Percentiles rank a stretch among this genome's conserved stretches.
These are phyloP conservation scores for Trichocladium uniseriatum DNA, from an alignment of 495 filamentous ascomycete species.

Conservation along the genomic window DNA sequence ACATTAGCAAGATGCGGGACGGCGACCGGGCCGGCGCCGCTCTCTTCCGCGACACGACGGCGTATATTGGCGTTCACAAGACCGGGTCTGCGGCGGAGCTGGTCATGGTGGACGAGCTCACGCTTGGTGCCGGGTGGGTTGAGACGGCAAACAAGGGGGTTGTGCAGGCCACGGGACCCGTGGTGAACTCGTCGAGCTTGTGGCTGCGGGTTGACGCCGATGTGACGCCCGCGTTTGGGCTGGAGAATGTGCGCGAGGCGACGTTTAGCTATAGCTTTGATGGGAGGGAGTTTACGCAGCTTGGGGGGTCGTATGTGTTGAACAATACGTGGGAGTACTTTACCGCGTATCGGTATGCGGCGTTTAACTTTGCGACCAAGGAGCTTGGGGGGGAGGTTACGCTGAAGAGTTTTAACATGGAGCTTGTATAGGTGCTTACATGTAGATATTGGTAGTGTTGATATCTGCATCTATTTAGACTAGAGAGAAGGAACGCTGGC, in stretches of 20 bases:
- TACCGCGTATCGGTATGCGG: no score
- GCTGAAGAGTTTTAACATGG: background rate
- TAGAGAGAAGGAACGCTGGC: no score
- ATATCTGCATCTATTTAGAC: no score
- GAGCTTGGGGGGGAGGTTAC: background rate
- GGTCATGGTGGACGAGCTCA: constrained; percentile 21
- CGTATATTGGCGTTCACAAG: constrained; percentile 40
- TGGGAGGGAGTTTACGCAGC: constrained; percentile 29
- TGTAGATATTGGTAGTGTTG: no score
- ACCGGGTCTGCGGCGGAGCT: constrained; percentile 11
- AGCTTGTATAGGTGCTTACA: no score
- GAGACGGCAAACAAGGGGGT: constrained; percentile 33
- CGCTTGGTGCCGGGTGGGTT: constrained; percentile 27
- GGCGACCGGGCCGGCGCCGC: constrained; percentile 44
- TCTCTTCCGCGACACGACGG: constrained; percentile 40
- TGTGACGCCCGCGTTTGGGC: constrained; percentile 29
- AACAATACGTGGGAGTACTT: constrained; percentile 17
- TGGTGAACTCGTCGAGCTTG: constrained; percentile 3
- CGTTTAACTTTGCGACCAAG: no score
- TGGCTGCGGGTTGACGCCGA: constrained; percentile 37
- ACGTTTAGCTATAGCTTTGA: constrained; percentile 46
- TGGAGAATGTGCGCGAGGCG: constrained; percentile 18
- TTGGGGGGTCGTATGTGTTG: constrained; percentile 36
- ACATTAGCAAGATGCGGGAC: constrained; percentile 36
- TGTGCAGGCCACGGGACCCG: constrained; percentile 23